These are phyloP conservation scores for Mycosphaerella sp. DNA, from an alignment of 2,329 filamentous ascomycete genomes.

Conservation along the genomic window DNA sequence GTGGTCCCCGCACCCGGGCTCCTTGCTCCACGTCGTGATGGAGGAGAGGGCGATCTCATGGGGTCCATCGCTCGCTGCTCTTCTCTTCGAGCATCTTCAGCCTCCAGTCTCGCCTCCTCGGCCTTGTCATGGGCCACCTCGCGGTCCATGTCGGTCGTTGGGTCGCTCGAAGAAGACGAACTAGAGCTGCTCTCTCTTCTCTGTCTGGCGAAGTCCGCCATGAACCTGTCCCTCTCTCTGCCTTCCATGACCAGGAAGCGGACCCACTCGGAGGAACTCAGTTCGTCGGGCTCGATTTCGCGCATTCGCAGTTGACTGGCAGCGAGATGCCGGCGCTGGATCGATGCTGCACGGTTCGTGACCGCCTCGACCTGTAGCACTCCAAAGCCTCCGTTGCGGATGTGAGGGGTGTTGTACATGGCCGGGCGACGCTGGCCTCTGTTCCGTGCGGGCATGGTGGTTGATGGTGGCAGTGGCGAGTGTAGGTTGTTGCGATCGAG, in stretches of 20 bases:
- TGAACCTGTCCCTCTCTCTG: slow-evolving; percentile 32
- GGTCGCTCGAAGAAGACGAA: slow-evolving; percentile 9
- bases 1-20: slow-evolving; percentile 17
- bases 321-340: slow-evolving; percentile 32
- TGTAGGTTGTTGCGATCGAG: neutral
- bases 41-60: slow-evolving; percentile 10
- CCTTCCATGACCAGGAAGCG: slow-evolving; percentile 33
- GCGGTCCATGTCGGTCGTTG: slow-evolving; percentile 15
- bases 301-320: slow-evolving; percentile 33
- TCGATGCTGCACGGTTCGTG: slow-evolving; percentile 32
- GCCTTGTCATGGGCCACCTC: slow-evolving; percentile 27
- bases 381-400: slow-evolving; percentile 33
- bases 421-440: slow-evolving; percentile 24
- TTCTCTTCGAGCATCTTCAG: slow-evolving; percentile 22
- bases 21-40: neutral
- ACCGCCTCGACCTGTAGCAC: slow-evolving; percentile 33
- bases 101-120: slow-evolving; percentile 30
- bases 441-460: slow-evolving; percentile 25
- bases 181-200: slow-evolving; percentile 27
- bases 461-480: slow-evolving; percentile 3
- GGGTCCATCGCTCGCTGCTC: slow-evolving; percentile 15
- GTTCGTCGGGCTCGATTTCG: slow-evolving; percentile 33
- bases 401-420: slow-evolving; percentile 34
- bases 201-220: slow-evolving; percentile 27
- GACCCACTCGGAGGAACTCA: slow-evolving; percentile 33